Percentiles rank a stretch among this genome's conserved stretches.
Conservation (phyloP, 805 yeast species). For the Jamesozyma hellenica region DNA sequence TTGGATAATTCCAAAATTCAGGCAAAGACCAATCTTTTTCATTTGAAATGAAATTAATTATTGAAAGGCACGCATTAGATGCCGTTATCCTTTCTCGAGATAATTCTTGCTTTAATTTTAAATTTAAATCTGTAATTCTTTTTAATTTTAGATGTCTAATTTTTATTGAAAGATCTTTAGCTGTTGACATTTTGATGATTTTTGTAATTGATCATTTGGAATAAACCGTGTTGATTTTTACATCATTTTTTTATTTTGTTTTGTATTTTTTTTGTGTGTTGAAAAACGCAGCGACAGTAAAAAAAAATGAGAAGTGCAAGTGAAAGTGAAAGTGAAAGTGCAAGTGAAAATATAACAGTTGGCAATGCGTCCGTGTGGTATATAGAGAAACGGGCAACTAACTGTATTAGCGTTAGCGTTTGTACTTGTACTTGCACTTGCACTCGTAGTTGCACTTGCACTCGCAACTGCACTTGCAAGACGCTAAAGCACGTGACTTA, state of each 20-base stretch:
- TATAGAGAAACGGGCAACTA: no score
- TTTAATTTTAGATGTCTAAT: constrained; percentile 48
- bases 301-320: no score
- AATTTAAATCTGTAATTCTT: constrained; percentile 49
- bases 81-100: constrained; percentile 51
- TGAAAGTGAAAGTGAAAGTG: no score
- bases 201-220: no score
- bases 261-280: no score
- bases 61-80: constrained; percentile 46
- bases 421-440: no score
- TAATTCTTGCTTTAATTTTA: constrained; percentile 41
- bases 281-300: background rate
- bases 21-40: constrained; percentile 32
- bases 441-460: no score
- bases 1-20: constrained; percentile 33
- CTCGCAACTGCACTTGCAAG: no score
- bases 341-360: no score
- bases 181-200: constrained; percentile 1
- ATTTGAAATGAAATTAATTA: constrained; percentile 31
- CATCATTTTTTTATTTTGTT: background rate
- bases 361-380: no score
- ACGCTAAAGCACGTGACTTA: no score
- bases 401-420: no score
- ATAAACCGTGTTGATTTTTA: constrained; percentile 1
- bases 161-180: constrained; percentile 29